Evolutionary conservation across 2,329 filamentous ascomycete species (phyloP), one percentile per base, ranked within the genome.

Genomic region (Sclerotinia glacialis): DNA sequence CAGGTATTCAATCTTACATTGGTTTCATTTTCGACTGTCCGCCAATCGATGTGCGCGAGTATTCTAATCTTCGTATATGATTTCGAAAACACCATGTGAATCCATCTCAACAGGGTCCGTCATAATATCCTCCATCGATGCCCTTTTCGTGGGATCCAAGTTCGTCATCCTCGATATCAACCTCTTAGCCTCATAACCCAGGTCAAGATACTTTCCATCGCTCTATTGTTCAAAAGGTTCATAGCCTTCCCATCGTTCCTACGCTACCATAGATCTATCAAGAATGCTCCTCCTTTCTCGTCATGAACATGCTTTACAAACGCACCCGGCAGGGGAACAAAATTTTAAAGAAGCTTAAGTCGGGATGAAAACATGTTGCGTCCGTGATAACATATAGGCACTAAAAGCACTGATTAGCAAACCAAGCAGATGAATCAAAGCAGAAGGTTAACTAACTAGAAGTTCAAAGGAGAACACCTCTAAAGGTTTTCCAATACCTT

Each of bases 131-230:
- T 31, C 66, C 67, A 68, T 68, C 9, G n/a, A 58, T 54, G 61
- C 72, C 70, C 74, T 74, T 67, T 75, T 74, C 46, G 62, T 69
- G 61, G 73, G 74, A 71, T 74, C 71, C 44, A 76, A 72, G 55
- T 76, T 74, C 54, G 68, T 75, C 73, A 76, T 76, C 65, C 68
- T 75, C 49, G 69, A 71, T 68, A 76, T 74, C 58, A 76, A 66
- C 64, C 68, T 73, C 70, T 76, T 74, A 70, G 70, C 67, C 62
- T 76, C 71, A 44, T 67, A 44, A 64, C 73, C 67, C 65, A 77
- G 73, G 67, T 76, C 74, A 44, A 74, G 73, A 70, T 74, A 76
- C 47, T 53, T 64, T 54, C 74, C 70, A 61, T 74, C 69, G 49
- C 70, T 71, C 75, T 71, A 76, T 60, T 71, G 64, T 56, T 73